Evolutionary conservation across 1,284 basidiomycete species (phyloP), one percentile per base, ranked within the genome.

Genomic region (Fistulina hepatica): DNA sequence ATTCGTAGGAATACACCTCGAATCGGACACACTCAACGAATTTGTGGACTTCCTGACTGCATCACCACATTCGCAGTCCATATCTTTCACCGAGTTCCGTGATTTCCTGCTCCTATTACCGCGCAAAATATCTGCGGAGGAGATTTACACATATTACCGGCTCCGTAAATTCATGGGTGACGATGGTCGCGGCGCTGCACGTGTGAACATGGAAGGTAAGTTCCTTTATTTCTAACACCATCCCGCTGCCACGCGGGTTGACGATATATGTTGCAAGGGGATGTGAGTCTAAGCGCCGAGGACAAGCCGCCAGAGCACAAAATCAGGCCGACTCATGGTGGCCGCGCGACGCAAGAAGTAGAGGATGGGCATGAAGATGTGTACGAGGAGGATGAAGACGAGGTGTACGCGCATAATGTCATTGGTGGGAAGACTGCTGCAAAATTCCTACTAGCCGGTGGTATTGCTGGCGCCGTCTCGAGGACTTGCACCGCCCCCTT

Each of bases 401-500:
- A 77, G 24, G 75, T 73, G 11, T 69, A 75, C 21, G 76, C 81
- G 33, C 66, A 69, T 21, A 76, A 76, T 34, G 63, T 66, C 36
- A 59, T 93, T 36, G 76, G 76, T 47, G 73, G 77, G 16, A 67
- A 75, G 44, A 80, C 83, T 2, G 83, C 92, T 2, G 61, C 90
- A 57, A 86, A 84, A 53, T 98, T 95, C 60, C 71, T 98, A 31
- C 61, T 92, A 10, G 95, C 94, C 2, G 94, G 95, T 26, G 94
- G 94, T 12, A 67, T 95, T 12, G 95, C 94, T 11, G 94, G 94
- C 39, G 88, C 85, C 83, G 93, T 97, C 15, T 97, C 93, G 13
- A 72, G 95, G 46, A 88, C 92, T 24, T 92, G 90, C 42, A 99
- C 95, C 1, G 95, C 95, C 5, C 95, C 95, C 0, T 97, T 98